Conservation (phyloP, 176 grass and related monocot genomes). For the Saccharum officinarum region DNA sequence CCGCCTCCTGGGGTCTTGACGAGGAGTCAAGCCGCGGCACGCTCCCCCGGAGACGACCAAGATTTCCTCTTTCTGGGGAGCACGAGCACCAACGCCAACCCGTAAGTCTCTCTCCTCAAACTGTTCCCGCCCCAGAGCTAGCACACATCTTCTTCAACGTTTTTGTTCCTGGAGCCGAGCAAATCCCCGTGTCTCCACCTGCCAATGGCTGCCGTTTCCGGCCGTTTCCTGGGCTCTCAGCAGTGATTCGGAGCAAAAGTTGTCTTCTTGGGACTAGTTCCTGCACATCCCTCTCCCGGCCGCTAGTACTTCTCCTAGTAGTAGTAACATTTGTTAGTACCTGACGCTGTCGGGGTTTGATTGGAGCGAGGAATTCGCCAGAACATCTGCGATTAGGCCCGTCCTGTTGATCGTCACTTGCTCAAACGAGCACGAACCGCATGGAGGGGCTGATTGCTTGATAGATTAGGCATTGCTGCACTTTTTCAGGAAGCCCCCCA, state of each 20-base stretch:
- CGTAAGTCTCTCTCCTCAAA: too few species aligned
- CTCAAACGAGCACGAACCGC: neutral
- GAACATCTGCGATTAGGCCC: neutral
- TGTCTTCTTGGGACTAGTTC: neutral
- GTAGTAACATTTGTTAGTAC: too few species aligned
- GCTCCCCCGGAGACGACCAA: neutral
- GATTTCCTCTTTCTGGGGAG: conserved; percentile 15
- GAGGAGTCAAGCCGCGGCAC: too few species aligned
- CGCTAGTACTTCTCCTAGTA: too few species aligned
- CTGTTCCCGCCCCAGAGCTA: too few species aligned
- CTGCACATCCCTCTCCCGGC: neutral
- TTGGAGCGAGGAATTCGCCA: neutral
- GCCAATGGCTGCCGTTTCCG: neutral
- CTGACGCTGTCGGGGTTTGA: neutral
- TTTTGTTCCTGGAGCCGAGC: too few species aligned
- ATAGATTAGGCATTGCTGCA: neutral
- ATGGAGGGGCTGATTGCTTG: neutral
- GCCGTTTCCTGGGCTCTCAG: neutral
- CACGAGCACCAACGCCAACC: neutral
- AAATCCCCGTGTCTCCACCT: too few species aligned
- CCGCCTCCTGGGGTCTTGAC: neutral
- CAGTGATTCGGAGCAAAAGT: neutral
- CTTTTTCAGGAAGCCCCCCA: conserved; percentile 24
- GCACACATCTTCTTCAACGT: too few species aligned
- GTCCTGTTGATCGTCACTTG: neutral